phyloP scores from a whole-genome alignment of 805 yeast species.

The Wickerhamiella australiensis region DNA sequence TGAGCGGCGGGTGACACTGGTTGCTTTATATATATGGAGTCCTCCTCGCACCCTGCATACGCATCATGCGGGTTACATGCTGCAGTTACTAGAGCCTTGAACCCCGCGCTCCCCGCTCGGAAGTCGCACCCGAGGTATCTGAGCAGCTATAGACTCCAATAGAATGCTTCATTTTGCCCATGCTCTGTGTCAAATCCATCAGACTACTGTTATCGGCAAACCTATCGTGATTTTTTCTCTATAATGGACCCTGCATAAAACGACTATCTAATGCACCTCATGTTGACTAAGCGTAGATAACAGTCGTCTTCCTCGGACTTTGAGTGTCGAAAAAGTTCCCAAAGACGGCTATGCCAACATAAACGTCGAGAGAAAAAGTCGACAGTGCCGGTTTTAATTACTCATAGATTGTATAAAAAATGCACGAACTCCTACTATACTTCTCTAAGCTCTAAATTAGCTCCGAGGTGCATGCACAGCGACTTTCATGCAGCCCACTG shows the following conservation, averaged over 20 bases:
- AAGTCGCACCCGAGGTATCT: background rate
- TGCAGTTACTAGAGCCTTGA: background rate
- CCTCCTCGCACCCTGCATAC: background rate
- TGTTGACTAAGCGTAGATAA: background rate
- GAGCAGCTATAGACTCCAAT: background rate
- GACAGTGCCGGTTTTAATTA: background rate
- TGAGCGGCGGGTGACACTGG: background rate
- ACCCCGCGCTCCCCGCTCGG: background rate
- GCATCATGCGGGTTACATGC: background rate
- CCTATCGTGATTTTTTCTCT: background rate
- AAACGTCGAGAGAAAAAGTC: background rate
- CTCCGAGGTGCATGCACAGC: background rate
- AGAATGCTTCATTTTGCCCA: too few relatives aligned
- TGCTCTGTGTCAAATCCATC: too few relatives aligned
- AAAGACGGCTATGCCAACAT: too few relatives aligned
- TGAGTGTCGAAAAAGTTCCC: background rate
- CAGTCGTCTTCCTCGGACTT: slow-evolving; percentile 1
- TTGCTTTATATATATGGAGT: background rate
- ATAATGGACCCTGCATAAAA: background rate
- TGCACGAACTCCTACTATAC: too few relatives aligned
- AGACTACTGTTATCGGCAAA: background rate
- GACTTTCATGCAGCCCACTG: background rate
- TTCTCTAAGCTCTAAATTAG: background rate
- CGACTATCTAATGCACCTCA: background rate
- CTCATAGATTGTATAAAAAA: too few relatives aligned